These are phyloP conservation scores for Lactuca sativa DNA, from an alignment of 129 eudicot genomes.

Conservation along the genomic window DNA sequence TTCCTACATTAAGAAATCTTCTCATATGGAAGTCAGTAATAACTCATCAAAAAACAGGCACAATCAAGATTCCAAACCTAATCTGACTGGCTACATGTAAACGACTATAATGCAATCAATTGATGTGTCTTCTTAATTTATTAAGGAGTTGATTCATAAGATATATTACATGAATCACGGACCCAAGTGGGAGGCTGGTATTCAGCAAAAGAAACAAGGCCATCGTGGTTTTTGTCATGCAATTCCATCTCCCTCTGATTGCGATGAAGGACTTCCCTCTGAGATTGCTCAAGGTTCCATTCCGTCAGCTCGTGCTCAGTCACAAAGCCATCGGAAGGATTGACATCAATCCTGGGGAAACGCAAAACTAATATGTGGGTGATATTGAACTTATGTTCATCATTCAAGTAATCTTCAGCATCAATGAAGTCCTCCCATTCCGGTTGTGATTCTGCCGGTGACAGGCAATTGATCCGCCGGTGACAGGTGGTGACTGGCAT, in stretches of 20 bases:
- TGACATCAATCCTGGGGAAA: constrained; percentile 81
- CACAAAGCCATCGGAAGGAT: constrained; percentile 68
- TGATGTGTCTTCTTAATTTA: neutral
- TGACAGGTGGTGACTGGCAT: no score
- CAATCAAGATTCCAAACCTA: neutral
- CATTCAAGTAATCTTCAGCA: constrained; percentile 93
- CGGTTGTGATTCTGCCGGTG: constrained; percentile 79
- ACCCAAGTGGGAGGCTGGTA: constrained; percentile 94
- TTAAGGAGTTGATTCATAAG: neutral
- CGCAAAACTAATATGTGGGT: constrained; percentile 59
- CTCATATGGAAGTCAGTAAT: neutral
- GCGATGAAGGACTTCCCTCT: constrained; percentile 76
- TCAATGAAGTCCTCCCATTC: constrained; percentile 94
- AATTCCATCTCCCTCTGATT: constrained; percentile 86
- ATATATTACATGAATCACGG: constrained; percentile 49
- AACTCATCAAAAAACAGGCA: neutral
- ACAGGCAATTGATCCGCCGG: no score
- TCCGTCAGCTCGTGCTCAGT: constrained; percentile 63
- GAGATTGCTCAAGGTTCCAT: constrained; percentile 71
- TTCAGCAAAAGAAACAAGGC: constrained; percentile 62
- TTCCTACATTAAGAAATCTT: neutral
- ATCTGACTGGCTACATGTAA: constrained; percentile 14
- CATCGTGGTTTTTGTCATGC: constrained; percentile 88
- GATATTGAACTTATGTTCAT: constrained; percentile 90
- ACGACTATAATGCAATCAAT: constrained; percentile 8